Conservation (phyloP, 129 eudicot species). For the Rutidosis leptorrhynchoides region DNA sequence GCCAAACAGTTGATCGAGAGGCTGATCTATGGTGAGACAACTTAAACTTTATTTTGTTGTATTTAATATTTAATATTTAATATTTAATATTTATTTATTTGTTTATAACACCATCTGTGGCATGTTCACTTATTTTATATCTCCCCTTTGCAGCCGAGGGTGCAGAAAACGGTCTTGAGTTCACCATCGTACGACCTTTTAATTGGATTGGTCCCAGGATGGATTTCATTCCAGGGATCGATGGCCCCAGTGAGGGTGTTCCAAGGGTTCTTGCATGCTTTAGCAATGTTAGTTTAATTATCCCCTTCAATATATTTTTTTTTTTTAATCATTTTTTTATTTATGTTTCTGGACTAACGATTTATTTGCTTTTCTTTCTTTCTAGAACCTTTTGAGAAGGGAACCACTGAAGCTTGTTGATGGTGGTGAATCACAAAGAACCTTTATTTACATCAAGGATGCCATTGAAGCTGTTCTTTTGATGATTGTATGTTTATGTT, state of each 20-base stretch:
- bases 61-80: too few species aligned
- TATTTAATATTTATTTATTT: too few species aligned
- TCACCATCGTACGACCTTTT: constrained; percentile 93
- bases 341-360: constrained; percentile 2
- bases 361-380: constrained; percentile 5
- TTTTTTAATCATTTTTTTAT: background rate
- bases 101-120: background rate
- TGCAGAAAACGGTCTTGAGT: constrained; percentile 90
- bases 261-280: constrained; percentile 98
- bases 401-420: constrained; percentile 98
- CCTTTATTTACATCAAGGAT: constrained; percentile 90
- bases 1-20: constrained; percentile 96
- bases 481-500: constrained; percentile 84
- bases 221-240: constrained; percentile 98
- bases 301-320: background rate
- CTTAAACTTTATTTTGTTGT: background rate
- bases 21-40: constrained; percentile 74
- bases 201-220: constrained; percentile 99
- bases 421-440: constrained; percentile 97
- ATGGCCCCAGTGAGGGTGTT: constrained; percentile 98
- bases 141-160: constrained; percentile 64
- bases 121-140: constrained; percentile 15
- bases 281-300: constrained; percentile 65
- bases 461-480: constrained; percentile 94
- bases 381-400: constrained; percentile 76